Conservation (phyloP, 805 yeast species). For the Yamadazyma scolyti region DNA sequence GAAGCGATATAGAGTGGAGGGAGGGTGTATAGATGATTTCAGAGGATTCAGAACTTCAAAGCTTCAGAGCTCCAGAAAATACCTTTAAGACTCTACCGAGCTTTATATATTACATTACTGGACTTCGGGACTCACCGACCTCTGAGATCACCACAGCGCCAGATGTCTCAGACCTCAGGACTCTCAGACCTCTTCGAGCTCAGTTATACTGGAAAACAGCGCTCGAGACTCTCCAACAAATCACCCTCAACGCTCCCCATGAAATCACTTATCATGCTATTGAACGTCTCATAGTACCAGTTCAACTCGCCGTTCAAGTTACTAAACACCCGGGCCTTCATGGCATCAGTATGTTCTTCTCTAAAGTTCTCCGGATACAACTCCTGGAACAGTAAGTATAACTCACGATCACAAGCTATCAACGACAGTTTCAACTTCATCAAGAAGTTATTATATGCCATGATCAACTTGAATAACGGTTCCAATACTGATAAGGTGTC, state of each 20-base stretch:
- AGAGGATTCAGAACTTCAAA: too few species aligned
- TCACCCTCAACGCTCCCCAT: conserved; percentile 18
- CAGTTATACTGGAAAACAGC: conserved; percentile 30
- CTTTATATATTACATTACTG: too few species aligned
- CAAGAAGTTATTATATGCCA: conserved; percentile 47
- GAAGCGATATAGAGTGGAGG: too few species aligned
- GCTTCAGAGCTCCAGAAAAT: too few species aligned
- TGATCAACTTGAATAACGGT: conserved; percentile 43
- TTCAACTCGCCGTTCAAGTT: conserved; percentile 38
- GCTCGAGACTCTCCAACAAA: conserved; percentile 42
- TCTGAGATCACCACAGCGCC: too few species aligned
- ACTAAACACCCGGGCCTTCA: conserved; percentile 32
- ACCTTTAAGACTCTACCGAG: too few species aligned
- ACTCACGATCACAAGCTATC: conserved; percentile 44
- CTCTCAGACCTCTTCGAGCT: too few species aligned
- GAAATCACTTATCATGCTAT: conserved; percentile 42
- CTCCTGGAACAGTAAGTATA: conserved; percentile 35
- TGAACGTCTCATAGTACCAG: conserved; percentile 43
- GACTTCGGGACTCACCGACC: too few species aligned
- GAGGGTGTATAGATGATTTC: too few species aligned
- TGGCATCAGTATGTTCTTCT: conserved; percentile 35
- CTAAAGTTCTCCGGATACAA: conserved; percentile 37
- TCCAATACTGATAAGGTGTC: conserved; percentile 46
- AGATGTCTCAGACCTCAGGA: too few species aligned
- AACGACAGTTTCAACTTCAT: conserved; percentile 53